Evolutionary conservation across 1,284 basidiomycete genomes (phyloP).

Genomic region (Thelephora terrestris): DNA sequence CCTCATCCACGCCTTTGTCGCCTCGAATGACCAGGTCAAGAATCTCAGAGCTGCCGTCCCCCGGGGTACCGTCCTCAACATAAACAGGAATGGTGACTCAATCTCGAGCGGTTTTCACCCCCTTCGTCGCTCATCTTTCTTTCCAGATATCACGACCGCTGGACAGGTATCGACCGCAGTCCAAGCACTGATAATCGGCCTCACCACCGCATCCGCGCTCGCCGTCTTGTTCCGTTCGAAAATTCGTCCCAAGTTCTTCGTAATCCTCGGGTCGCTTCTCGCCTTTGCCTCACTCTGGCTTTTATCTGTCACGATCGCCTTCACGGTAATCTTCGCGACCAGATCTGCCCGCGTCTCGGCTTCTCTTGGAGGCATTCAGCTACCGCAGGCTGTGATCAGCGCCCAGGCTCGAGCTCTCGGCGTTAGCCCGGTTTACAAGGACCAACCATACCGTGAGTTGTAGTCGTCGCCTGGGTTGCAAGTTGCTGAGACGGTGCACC

Average conservation of each 20-base stretch:
- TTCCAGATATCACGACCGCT: neutral
- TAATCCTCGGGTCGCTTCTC: neutral
- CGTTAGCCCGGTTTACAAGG: neutral
- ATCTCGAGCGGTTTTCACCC: neutral
- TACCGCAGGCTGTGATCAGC: neutral
- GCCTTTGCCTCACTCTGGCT: neutral
- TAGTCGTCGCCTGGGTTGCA: neutral
- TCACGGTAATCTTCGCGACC: neutral
- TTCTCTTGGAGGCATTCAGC: neutral
- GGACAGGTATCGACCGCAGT: neutral
- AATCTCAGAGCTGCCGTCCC: neutral
- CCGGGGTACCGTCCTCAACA: neutral
- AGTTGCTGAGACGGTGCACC: neutral
- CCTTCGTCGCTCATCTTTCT: neutral
- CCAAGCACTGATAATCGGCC: neutral
- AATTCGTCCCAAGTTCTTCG: neutral
- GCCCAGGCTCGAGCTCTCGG: neutral
- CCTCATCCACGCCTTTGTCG: neutral
- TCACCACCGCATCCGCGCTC: neutral
- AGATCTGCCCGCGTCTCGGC: neutral
- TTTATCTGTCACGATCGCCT: neutral
- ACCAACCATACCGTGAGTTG: slow-evolving; percentile 7
- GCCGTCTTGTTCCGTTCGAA: neutral
- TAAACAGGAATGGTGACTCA: neutral
- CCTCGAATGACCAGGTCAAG: neutral